Base-by-base conservation (phyloP, 2,329 filamentous ascomycete species). In the Neonectria faginata region DNA sequence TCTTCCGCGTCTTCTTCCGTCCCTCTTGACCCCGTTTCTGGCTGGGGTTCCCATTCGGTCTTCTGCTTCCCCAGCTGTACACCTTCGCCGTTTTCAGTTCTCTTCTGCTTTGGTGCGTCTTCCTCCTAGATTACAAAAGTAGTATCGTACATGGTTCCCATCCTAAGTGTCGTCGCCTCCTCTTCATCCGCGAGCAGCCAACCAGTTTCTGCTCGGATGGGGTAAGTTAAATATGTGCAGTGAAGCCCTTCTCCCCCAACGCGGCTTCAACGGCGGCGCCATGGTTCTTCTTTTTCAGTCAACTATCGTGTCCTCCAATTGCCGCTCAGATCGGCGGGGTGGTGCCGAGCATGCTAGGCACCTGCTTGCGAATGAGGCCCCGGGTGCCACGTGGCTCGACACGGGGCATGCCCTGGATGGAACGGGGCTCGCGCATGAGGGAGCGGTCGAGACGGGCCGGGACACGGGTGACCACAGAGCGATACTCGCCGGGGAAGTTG, bases 371-470 rank as follows among this genome's bases (percentile, higher is more conserved):
- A 57, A 85, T 73, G 53, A 89, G 78, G 29, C 84, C 84, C 42
- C 81, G 81, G 8, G 79, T 79, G 33, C 83, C 78, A n/a, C 82
- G 81, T 60, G 84, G 82, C 63, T 87, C 85, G 18, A 85, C 83
- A 36, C 87, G 82, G 25, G 94, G 94, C n/a, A 94, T 89, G 39
- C 94, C 94, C 77, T 97, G 93, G 42, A 97, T 95, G 67, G 92
- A 89, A 62, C 94, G 88, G 31, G 94, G 94, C 79, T 97, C 94
- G 77, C 93, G 93, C 93, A 98, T 97, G 51, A 97, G 83, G 14
- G 89, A 87, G 4, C 91, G 87, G 73, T 99, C 96, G 10, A 99
- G 85, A 74, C 92, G 94, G 8, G 92, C 89, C 5, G 96, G 96
- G 41, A 92, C 89, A 70, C 89, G 81, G 12, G 88, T 88, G 58